Conservation (phyloP, 2,329 filamentous ascomycete species). For the Stagonosporopsis cucurbitacearum region DNA sequence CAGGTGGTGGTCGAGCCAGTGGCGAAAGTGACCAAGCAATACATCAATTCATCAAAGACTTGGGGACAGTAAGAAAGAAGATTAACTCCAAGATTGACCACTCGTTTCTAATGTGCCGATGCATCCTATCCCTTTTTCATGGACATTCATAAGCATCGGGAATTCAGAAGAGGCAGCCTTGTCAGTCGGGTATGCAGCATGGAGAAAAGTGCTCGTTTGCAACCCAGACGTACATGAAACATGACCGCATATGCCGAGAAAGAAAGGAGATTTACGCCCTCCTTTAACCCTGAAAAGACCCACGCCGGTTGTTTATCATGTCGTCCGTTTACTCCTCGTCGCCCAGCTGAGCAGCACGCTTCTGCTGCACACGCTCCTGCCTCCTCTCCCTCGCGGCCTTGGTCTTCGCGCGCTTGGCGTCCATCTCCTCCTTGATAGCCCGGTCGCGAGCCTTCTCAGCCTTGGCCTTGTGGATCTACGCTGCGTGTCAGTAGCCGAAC, state of each 20-base stretch:
- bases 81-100: constrained; percentile 42
- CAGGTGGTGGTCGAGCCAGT: constrained; percentile 5
- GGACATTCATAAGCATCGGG: constrained; percentile 47
- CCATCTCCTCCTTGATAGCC: constrained; percentile 98
- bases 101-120: constrained; percentile 43
- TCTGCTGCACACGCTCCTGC: constrained; percentile 86
- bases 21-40: constrained; percentile 7
- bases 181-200: constrained; percentile 47
- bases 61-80: constrained; percentile 20
- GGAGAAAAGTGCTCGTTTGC: constrained; percentile 48
- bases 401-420: constrained; percentile 99
- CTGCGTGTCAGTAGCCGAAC: constrained; percentile 36
- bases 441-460: constrained; percentile 98
- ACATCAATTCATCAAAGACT: constrained; percentile 18
- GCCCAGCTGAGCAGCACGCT: constrained; percentile 84
- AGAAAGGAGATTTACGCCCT: constrained; percentile 50
- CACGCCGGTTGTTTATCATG: constrained; percentile 51
- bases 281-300: constrained; percentile 51
- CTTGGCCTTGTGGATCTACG: constrained; percentile 99
- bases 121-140: constrained; percentile 44
- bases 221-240: constrained; percentile 53
- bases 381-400: constrained; percentile 99
- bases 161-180: constrained; percentile 43
- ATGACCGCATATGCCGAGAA: constrained; percentile 53
- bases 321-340: constrained; percentile 60